Evolutionary conservation across 352 stramenopile genomes (phyloP), one percentile per base, ranked within the genome.

Genomic region (Globisporangium sylvaticum): DNA sequence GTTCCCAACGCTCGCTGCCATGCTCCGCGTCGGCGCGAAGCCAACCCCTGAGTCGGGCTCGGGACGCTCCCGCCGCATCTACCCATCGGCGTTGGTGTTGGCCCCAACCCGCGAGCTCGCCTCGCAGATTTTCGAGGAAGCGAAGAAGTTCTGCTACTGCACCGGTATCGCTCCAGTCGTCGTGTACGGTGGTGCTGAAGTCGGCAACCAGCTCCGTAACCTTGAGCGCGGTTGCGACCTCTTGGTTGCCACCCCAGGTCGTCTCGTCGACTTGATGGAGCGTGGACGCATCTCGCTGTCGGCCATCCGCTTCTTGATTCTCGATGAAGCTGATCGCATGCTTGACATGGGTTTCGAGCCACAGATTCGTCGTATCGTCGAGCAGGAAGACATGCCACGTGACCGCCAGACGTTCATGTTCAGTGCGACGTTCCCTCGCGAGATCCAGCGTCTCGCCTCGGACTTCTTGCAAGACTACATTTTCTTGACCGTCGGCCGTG

Each of bases 401-500:
- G 97, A 99, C 54, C 88, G 97, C 48, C 97, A 99, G 79, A 99
- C 97, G 27, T 99, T 99, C 81, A 99, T 99, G 97, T 99, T 99
- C 76, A 98, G 87, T 74, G 98, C 98, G 1, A 99, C 98, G n/a
- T 99, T 99, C 82, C 97, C 97, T 12, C 83, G 90, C 25, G 95
- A 98, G 71, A 98, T 98, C 66, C 95, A 98, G 84, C 88, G 91
- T 31, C 81, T 98, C 6, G 98, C 98, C 2, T 90, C 88, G 24
- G 97, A 99, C 74, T 99, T 99, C 78, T 79, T 99, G 77, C 77
- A 89, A 39, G 95, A 99, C 77, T 99, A 99, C 78, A 96, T 99
- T 72, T 99, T 99, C 80, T 75, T 99, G 37, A 99, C 97, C 18
- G 97, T 99, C 9, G 98, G 98, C 60, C 89, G 97, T 74, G 98